Percentiles rank a stretch among this genome's conserved stretches.
Evolutionary conservation across 2,329 filamentous ascomycete genomes (phyloP).

Genomic region (Arthrocladium fulminans): DNA sequence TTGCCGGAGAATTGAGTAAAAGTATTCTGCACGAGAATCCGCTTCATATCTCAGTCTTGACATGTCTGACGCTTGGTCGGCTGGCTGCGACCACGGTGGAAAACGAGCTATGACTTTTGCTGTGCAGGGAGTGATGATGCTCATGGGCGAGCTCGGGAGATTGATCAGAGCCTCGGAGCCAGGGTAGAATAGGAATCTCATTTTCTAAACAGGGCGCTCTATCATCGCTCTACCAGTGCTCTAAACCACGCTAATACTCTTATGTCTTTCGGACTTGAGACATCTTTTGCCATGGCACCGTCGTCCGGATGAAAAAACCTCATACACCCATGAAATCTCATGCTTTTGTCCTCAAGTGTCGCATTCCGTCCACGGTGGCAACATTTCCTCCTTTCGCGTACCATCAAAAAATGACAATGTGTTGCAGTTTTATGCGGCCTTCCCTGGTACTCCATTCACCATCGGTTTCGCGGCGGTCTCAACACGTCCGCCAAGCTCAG

Average conservation of each 20-base stretch:
- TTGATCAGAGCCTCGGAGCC: too few relatives aligned
- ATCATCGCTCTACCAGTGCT: neutral
- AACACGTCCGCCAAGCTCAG: constrained; percentile 18
- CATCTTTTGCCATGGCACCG: neutral
- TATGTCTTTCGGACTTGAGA: neutral
- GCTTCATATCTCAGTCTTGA: constrained; percentile 17
- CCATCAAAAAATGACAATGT: too few relatives aligned
- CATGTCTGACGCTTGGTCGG: constrained; percentile 18
- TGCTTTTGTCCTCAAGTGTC: too few relatives aligned
- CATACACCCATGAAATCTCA: neutral
- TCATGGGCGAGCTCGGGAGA: too few relatives aligned
- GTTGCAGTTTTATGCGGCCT: constrained; percentile 7
- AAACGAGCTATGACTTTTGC: neutral
- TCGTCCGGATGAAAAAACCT: neutral
- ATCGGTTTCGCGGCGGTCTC: constrained; percentile 14
- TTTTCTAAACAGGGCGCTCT: too few relatives aligned
- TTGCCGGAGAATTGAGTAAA: constrained; percentile 17
- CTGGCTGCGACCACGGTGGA: constrained; percentile 12
- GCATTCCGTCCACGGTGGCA: too few relatives aligned
- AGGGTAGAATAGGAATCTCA: too few relatives aligned
- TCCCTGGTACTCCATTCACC: constrained; percentile 12
- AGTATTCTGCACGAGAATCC: constrained; percentile 18
- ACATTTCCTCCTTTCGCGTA: too few relatives aligned
- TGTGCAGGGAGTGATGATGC: neutral
- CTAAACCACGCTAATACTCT: neutral